Evolutionary conservation across 352 stramenopile species (phyloP).

Genomic region (Pythium angustatum): DNA sequence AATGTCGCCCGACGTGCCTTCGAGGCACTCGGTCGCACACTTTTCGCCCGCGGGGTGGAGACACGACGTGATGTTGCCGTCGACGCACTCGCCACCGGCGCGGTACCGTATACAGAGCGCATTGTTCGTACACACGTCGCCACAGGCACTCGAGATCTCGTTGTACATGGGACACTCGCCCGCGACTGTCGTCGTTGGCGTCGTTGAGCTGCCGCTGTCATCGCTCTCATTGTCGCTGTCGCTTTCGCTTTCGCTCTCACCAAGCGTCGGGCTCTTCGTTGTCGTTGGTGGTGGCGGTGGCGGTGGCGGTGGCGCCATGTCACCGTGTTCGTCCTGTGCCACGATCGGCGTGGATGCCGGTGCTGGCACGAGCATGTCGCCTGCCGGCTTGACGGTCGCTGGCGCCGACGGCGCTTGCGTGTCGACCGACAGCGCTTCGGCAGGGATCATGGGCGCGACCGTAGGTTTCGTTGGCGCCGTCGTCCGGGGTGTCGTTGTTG

Average conservation of each 20-base stretch:
- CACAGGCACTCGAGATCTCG: conserved; percentile 23
- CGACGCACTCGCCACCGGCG: conserved; percentile 10
- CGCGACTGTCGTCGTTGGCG: too few relatives aligned
- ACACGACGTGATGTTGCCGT: conserved; percentile 8
- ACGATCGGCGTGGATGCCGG: background rate
- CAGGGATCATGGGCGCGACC: background rate
- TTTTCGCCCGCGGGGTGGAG: background rate
- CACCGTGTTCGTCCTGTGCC: background rate
- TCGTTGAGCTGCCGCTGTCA: too few relatives aligned
- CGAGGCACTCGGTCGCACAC: conserved; percentile 29
- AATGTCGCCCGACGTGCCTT: conserved; percentile 18
- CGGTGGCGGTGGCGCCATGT: background rate
- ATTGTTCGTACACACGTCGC: conserved; percentile 25
- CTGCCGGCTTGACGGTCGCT: conserved; percentile 2
- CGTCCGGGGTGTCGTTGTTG: background rate
- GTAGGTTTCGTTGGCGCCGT: background rate
- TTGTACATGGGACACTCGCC: conserved; percentile 22
- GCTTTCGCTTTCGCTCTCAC: background rate
- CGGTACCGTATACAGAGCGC: conserved; percentile 24
- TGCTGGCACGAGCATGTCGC: background rate
- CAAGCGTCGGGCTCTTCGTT: too few relatives aligned
- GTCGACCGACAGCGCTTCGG: conserved; percentile 4
- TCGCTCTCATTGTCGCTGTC: background rate
- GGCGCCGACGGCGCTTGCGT: background rate
- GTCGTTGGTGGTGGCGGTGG: too few relatives aligned